phyloP scores from a whole-genome alignment of 345 rosid species.

The Lumnitzera racemosa region DNA sequence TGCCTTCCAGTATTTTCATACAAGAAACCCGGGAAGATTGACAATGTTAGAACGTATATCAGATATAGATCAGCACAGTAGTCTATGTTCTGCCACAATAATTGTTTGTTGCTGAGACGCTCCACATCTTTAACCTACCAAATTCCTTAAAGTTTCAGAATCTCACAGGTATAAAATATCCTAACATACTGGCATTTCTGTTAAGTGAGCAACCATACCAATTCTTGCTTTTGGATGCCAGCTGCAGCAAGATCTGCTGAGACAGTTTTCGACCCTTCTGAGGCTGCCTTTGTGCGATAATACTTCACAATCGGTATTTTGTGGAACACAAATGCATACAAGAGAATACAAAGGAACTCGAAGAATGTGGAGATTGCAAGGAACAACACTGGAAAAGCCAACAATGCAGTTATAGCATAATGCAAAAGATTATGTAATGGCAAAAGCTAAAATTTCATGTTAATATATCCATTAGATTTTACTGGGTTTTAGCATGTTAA shows the following conservation, averaged over 20 bases:
- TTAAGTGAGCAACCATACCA: too few relatives aligned
- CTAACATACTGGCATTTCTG: too few relatives aligned
- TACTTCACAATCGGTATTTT: constrained; percentile 75
- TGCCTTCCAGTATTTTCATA: constrained; percentile 73
- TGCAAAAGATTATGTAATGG: background rate
- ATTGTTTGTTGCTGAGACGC: constrained; percentile 49
- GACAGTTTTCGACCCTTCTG: constrained; percentile 84
- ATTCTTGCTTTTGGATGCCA: constrained; percentile 45
- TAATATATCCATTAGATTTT: background rate
- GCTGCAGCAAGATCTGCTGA: constrained; percentile 77
- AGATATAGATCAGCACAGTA: constrained; percentile 53
- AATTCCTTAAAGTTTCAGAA: background rate
- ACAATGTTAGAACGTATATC: constrained; percentile 56
- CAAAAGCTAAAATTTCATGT: background rate
- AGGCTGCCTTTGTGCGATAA: constrained; percentile 72
- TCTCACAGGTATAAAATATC: background rate
- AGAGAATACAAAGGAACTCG: constrained; percentile 54
- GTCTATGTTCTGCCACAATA: constrained; percentile 54
- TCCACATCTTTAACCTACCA: constrained; percentile 32
- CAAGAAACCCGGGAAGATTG: constrained; percentile 83
- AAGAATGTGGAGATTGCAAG: constrained; percentile 61
- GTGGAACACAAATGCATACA: constrained; percentile 60
- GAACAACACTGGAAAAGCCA: constrained; percentile 51
- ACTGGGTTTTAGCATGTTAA: too few relatives aligned
- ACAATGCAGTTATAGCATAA: background rate